Evolutionary conservation across 106 monocot species (phyloP), one percentile per base, ranked within the genome.

Genomic region (Amphibolis antarctica): DNA sequence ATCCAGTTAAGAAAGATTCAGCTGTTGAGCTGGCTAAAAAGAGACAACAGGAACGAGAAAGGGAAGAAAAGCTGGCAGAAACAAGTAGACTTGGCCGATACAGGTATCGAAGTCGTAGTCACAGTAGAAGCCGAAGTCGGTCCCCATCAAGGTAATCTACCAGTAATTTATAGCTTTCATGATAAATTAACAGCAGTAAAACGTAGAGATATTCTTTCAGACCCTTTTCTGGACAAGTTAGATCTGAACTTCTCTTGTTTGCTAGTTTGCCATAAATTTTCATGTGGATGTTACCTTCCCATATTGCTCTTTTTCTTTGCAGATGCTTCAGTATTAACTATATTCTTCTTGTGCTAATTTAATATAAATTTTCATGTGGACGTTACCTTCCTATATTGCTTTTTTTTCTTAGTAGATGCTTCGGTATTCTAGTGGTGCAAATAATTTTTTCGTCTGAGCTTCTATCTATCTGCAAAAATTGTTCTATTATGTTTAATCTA

Each of bases 1-100:
- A n/a, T 71, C 13, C 78, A 98, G 98, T 98, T 64, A 70, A 65
- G 72, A 91, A 98, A 70, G 98, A 98, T 69, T 78, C 98, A 71
- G 98, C 81, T 45, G 82, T 70, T 55, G 98, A 98, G 78, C 74
- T 79, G 78, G 82, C 87, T n/a, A 98, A 91, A 70, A 98, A 83
- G 79, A 55, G 81, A 66, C 91, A 91, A 63, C 98, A 98, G 74
- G 98, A 98, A 59, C 61, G 80, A 20, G 76, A 83, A 44, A 87
- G 85, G 66, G 74, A 75, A 45, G 91, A 91, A 72, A 86, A 88
- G 30, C 69, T 91, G 46, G 82, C 91, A 44, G 91, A 98, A 76
- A 66, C 89, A 45, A 86, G 80, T 59, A 86, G 76, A 66, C 48
- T 82, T 60, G 69, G 76, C 28, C 86, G 81, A 14, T 74, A 76